These are phyloP conservation scores for Didymella exigua DNA, from an alignment of 2,329 filamentous ascomycete species.

Conservation along the genomic window DNA sequence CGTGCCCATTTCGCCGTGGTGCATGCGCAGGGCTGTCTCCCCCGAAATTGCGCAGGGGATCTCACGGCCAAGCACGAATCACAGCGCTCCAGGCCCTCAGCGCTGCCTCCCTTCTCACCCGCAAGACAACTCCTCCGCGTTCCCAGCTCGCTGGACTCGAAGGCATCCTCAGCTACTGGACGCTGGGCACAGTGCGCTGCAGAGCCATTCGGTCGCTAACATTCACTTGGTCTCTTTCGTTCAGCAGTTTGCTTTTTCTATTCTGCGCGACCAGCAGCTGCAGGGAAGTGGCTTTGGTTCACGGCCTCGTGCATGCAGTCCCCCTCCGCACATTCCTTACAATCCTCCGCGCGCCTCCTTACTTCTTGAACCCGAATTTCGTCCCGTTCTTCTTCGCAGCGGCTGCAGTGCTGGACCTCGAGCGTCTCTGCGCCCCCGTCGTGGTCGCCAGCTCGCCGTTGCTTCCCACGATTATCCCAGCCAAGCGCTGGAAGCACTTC, in stretches of 20 bases:
- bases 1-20: conserved; percentile 6
- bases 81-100: conserved; percentile 24
- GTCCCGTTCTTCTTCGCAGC: conserved; percentile 16
- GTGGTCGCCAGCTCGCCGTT: conserved; percentile 19
- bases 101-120: conserved; percentile 23
- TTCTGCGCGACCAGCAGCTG: conserved; percentile 34
- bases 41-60: conserved; percentile 18
- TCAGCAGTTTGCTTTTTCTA: conserved; percentile 23
- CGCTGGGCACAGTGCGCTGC: conserved; percentile 25
- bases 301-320: conserved; percentile 32
- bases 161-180: conserved; percentile 27
- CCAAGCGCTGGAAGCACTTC: conserved; percentile 16
- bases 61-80: conserved; percentile 35
- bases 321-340: conserved; percentile 25
- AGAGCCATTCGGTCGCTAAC: conserved; percentile 23
- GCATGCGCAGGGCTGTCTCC: conserved; percentile 14
- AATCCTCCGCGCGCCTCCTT: conserved; percentile 24
- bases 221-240: conserved; percentile 30
- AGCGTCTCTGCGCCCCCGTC: conserved; percentile 14
- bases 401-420: conserved; percentile 7
- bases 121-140: conserved; percentile 26
- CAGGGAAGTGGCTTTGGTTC: conserved; percentile 14
- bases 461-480: conserved; percentile 12
- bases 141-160: conserved; percentile 28
- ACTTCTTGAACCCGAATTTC: conserved; percentile 17